A percentile compares a stretch with the other conserved stretches of the same genome.
These are phyloP conservation scores for Syzygium aqueum DNA, from an alignment of 345 rosid species.

Conservation along the genomic window DNA sequence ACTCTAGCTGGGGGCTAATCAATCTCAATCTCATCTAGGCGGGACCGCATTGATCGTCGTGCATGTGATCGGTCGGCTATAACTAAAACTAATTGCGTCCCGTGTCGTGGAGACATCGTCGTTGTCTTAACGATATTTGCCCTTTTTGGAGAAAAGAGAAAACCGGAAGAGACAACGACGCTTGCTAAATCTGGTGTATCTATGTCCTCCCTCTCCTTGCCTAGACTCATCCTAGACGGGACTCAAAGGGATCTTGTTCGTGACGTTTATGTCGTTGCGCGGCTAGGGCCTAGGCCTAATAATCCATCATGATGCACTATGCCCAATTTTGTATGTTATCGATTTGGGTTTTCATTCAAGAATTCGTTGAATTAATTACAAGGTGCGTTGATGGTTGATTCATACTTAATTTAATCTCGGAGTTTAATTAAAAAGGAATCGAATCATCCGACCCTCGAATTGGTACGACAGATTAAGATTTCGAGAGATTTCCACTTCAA, in stretches of 20 bases:
- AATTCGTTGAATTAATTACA: fast-evolving
- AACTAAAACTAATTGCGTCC: neutral
- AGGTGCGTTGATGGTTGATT: fast-evolving
- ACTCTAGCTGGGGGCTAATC: neutral
- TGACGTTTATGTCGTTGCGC: neutral
- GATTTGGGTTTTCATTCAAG: neutral
- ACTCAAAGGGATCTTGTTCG: neutral
- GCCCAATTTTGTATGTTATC: neutral
- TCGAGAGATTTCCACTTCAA: fast-evolving
- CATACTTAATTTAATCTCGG: neutral
- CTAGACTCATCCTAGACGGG: neutral
- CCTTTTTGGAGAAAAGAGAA: neutral
- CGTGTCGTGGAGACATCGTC: neutral
- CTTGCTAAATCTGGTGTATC: neutral
- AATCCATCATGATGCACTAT: neutral
- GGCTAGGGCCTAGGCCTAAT: neutral
- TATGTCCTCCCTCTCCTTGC: neutral
- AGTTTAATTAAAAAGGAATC: neutral
- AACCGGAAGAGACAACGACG: neutral
- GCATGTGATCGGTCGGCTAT: neutral
- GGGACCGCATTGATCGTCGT: neutral
- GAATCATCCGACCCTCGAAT: fast-evolving
- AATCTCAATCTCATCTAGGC: neutral
- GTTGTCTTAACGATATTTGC: neutral
- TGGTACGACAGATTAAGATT: fast-evolving